phyloP scores from a whole-genome alignment of 179 eudicot species.

The Actinidia chinensis region DNA sequence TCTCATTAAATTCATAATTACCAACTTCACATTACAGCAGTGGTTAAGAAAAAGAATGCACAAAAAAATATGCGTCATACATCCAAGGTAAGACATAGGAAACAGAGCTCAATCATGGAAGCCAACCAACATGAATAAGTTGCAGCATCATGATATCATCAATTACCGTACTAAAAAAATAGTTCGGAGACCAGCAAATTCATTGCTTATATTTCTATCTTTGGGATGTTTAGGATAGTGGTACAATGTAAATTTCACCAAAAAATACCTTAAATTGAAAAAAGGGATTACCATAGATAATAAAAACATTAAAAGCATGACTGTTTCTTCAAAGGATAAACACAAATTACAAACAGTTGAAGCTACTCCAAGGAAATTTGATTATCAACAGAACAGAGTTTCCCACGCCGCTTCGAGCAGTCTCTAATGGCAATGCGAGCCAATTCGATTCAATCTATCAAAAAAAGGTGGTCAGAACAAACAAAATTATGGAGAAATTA shows the following conservation, averaged over 20 bases:
- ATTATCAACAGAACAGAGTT: slow-evolving; percentile 94
- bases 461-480: background rate
- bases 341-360: background rate
- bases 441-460: slow-evolving; percentile 82
- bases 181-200: background rate
- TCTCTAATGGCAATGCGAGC: slow-evolving; percentile 95
- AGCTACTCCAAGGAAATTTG: slow-evolving; percentile 90
- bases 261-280: background rate
- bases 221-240: background rate
- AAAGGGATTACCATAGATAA: background rate
- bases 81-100: no score
- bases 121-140: no score
- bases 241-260: background rate
- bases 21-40: no score
- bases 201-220: background rate
- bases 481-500: background rate
- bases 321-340: no score
- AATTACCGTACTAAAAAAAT: no score
- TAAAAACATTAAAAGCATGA: background rate
- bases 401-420: slow-evolving; percentile 83
- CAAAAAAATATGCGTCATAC: no score
- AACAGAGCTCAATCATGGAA: no score
- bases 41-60: no score
- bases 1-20: no score
- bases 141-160: no score